Evolutionary conservation across 192 early-diverging fungal genomes (phyloP).

Genomic region (Jimgerdemannia lactiflua): DNA sequence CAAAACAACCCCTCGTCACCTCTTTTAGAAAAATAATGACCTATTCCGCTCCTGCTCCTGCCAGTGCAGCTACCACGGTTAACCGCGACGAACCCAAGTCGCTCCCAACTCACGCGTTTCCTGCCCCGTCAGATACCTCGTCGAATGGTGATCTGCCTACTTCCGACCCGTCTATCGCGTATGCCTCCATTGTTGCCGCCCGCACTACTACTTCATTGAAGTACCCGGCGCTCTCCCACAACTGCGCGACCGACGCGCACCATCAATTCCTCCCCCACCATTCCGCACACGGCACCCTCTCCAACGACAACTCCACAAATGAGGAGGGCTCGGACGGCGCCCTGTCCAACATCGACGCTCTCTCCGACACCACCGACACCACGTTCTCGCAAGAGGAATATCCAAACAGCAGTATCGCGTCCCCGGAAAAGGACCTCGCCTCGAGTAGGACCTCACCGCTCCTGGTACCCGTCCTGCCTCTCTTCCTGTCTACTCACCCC

Average conservation of each 20-base stretch:
- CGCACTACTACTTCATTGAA: neutral
- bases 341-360: neutral
- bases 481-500: neutral
- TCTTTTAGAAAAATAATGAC: neutral
- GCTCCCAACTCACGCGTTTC: neutral
- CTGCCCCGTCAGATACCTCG: neutral
- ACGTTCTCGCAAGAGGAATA: neutral
- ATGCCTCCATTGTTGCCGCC: neutral
- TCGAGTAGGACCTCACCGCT: neutral
- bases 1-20: neutral
- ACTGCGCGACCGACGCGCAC: neutral
- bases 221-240: neutral
- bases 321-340: neutral
- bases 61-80: neutral
- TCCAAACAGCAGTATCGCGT: neutral
- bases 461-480: neutral
- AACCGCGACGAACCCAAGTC: neutral
- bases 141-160: neutral
- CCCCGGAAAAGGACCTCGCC: neutral
- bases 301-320: neutral
- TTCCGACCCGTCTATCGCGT: neutral
- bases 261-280: neutral
- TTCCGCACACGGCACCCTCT: neutral
- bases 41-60: neutral
- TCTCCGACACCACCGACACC: neutral